Conservation (phyloP, 2,329 filamentous ascomycete species). For the Mycosphaerella arachidis region DNA sequence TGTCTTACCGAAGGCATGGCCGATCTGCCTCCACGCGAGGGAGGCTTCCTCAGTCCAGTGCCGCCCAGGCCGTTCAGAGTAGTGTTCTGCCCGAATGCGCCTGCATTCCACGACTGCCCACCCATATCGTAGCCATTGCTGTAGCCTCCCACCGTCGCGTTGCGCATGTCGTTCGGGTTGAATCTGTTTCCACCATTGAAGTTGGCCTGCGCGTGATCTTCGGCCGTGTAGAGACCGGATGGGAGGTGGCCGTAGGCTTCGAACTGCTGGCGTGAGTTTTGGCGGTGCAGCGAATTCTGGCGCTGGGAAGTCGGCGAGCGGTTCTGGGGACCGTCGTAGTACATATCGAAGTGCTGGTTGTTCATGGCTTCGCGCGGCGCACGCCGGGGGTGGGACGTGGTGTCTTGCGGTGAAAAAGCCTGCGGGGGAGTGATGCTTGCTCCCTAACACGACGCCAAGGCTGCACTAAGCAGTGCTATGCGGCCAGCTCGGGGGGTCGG, state of each 20-base stretch:
- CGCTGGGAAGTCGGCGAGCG: conserved; percentile 73
- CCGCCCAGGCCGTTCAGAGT: conserved; percentile 45
- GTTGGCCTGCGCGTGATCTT: conserved; percentile 53
- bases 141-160: conserved; percentile 57
- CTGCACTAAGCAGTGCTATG: conserved; percentile 1
- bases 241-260: conserved; percentile 67
- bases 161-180: conserved; percentile 51
- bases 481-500: conserved; percentile 2
- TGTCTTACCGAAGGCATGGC: conserved; percentile 69
- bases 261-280: conserved; percentile 67
- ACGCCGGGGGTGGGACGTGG: conserved; percentile 7
- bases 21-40: conserved; percentile 51
- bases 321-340: conserved; percentile 62
- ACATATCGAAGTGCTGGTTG: conserved; percentile 54
- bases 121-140: conserved; percentile 64
- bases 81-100: conserved; percentile 63
- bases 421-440: conserved; percentile 1
- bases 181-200: conserved; percentile 49
- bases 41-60: conserved; percentile 43
- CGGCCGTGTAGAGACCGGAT: conserved; percentile 63
- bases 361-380: conserved; percentile 24
- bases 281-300: conserved; percentile 60
- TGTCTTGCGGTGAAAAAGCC: conserved; percentile 12
- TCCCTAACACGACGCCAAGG: conserved; percentile 4
- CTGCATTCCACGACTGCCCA: conserved; percentile 75